Percentiles rank a stretch among this genome's conserved stretches.
Evolutionary conservation across 2,329 filamentous ascomycete genomes (phyloP).

Genomic region (Fusarium incarnatum): DNA sequence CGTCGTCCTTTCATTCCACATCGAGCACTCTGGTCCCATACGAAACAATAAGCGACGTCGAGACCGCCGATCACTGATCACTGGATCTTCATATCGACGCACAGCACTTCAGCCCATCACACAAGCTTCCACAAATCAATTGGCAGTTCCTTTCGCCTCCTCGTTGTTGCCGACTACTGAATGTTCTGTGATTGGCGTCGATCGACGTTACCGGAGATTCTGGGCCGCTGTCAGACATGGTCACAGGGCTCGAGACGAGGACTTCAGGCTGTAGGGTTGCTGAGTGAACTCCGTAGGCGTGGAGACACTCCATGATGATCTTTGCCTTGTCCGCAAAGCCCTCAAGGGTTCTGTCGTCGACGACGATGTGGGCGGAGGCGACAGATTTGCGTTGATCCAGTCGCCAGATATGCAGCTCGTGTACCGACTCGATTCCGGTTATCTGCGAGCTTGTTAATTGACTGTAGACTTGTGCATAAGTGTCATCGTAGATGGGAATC

Average conservation of each 20-base stretch:
- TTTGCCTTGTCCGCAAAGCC: constrained; percentile 71
- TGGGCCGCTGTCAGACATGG: constrained; percentile 15
- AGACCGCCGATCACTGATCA: constrained; percentile 34
- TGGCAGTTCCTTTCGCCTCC: constrained; percentile 56
- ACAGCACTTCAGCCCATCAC: constrained; percentile 65
- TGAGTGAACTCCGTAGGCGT: constrained; percentile 79
- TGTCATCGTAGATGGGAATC: background rate
- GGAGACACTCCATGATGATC: constrained; percentile 75
- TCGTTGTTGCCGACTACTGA: constrained; percentile 28
- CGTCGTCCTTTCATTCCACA: constrained; percentile 13
- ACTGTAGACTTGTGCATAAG: background rate
- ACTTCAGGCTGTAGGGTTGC: constrained; percentile 76
- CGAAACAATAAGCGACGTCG: constrained; percentile 12
- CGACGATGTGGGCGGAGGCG: constrained; percentile 75
- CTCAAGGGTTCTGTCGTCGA: constrained; percentile 66
- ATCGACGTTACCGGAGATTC: constrained; percentile 21
- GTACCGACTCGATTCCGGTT: constrained; percentile 73
- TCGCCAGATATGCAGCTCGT: constrained; percentile 80
- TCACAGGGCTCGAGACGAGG: constrained; percentile 21
- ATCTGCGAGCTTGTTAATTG: constrained; percentile 60
- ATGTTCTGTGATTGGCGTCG: constrained; percentile 14
- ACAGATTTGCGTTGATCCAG: constrained; percentile 77
- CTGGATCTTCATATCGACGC: constrained; percentile 23
- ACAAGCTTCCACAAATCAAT: constrained; percentile 63
- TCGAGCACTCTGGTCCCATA: background rate